A percentile compares a stretch with the other conserved stretches of the same genome.
These are phyloP conservation scores for Aspergillus fructus DNA, from an alignment of 2,329 filamentous ascomycete species.

Conservation along the genomic window DNA sequence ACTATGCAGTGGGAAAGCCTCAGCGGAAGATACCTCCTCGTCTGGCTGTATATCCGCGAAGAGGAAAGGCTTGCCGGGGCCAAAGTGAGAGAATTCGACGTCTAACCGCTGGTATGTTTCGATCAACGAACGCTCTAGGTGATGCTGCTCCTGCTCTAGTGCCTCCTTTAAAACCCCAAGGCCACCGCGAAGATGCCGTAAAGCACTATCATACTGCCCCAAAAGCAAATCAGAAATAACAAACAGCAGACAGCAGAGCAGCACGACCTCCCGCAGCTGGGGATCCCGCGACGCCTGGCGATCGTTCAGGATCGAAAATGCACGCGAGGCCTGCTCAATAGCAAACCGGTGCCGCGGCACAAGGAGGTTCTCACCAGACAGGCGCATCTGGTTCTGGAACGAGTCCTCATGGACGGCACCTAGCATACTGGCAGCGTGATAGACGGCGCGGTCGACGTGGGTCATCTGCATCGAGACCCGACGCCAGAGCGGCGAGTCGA, in stretches of 20 bases:
- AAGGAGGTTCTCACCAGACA: background rate
- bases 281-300: conserved; percentile 10
- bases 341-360: conserved; percentile 9
- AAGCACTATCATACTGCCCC: conserved; percentile 9
- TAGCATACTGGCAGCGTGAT: conserved; percentile 7
- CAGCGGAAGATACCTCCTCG: background rate
- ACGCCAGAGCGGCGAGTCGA: conserved; percentile 16
- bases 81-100: background rate
- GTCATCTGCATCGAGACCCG: conserved; percentile 4
- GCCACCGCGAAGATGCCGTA: conserved; percentile 6
- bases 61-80: background rate
- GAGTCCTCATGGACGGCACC: conserved; percentile 8
- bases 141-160: background rate
- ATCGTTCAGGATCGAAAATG: background rate
- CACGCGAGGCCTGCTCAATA: conserved; percentile 1
- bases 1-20: background rate
- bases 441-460: conserved; percentile 7
- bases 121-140: background rate
- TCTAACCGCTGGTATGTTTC: background rate
- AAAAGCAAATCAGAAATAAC: background rate
- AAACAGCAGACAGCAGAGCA: conserved; percentile 14
- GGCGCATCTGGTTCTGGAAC: background rate
- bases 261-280: conserved; percentile 1
- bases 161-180: conserved; percentile 2
- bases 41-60: background rate